Evolutionary conservation across 139 green algal genomes (phyloP), one percentile per base, ranked within the genome.

Genomic region (Spirogloea muscicola): DNA sequence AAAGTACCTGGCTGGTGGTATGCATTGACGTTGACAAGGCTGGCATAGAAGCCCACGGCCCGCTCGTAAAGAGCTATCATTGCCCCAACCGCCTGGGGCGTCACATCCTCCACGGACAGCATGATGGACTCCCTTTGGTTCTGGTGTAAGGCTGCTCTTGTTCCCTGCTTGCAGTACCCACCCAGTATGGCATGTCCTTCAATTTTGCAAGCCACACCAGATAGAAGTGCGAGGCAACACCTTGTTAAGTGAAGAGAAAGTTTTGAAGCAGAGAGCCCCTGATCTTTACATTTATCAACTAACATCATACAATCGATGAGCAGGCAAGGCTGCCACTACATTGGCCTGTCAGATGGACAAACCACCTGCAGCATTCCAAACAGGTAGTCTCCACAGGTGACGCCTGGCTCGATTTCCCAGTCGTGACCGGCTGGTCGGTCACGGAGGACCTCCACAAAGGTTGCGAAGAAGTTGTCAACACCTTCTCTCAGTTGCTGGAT

Each of bases 1-100:
- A n/a, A n/a, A n/a, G n/a, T n/a, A 70, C 69, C 69, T 68, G 69
- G 69, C 59, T 77, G 69, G 52, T 77, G 51, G 34, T 77, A 77
- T 7, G 69, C 69, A 37, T 77, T 77, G 52, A 77, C 33, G 60
- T 77, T 77, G 69, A 77, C 59, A 25, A 77, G 69, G 6, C 16
- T 59, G 10, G 69, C 69, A 18, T 77, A 77, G 34, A 70, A 27
- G 16, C 69, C 69, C 1, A 68, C 59, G 34, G 69, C 69, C 2
- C 69, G 42, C 55, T 77, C 69, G 58, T 77, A 77, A 25, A 77
- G 69, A 33, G 69, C 69, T n/a, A 77, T 77, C 33, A 77, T 57
- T 7, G 69, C 69, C 21, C 69, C 69, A 7, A 77, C 69, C 18
- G 69, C 58, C 1, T 37, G 21, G 18, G 69, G 55, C 27, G 60